phyloP scores from a whole-genome alignment of 345 rosid species.

The Ceriops tagal region DNA sequence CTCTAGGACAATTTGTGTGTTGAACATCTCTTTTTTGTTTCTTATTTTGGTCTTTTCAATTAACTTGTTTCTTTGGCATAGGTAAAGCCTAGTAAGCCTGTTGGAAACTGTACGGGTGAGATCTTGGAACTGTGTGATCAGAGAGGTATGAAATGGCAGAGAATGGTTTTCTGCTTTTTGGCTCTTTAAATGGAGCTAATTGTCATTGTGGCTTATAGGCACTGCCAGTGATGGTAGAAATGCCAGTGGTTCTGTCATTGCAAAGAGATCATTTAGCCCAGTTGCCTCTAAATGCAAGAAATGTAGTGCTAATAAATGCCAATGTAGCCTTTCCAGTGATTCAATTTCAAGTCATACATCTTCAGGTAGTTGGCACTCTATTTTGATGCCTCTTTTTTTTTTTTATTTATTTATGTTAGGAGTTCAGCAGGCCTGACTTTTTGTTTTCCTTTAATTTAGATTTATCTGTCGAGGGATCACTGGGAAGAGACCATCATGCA shows the following conservation, averaged over 20 bases:
- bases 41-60: no score
- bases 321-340: slow-evolving; percentile 33
- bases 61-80: slow-evolving; percentile 5
- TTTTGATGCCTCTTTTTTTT: neutral
- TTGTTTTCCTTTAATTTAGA: slow-evolving; percentile 28
- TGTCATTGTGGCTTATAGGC: slow-evolving; percentile 31
- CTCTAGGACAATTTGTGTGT: no score
- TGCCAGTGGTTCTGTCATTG: slow-evolving; percentile 26
- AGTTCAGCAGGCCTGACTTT: slow-evolving; percentile 1
- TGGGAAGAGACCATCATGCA: slow-evolving; percentile 30
- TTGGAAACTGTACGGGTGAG: slow-evolving; percentile 25
- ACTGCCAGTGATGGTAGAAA: slow-evolving; percentile 25
- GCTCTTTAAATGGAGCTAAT: slow-evolving; percentile 30
- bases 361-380: slow-evolving; percentile 31
- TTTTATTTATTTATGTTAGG: neutral
- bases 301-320: slow-evolving; percentile 35
- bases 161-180: slow-evolving; percentile 36
- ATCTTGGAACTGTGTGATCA: slow-evolving; percentile 15
- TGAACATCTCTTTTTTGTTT: no score
- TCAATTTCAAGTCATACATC: slow-evolving; percentile 28
- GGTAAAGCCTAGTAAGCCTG: slow-evolving; percentile 39
- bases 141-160: slow-evolving; percentile 59
- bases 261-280: slow-evolving; percentile 28
- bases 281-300: slow-evolving; percentile 38
- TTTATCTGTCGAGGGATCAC: slow-evolving; percentile 38